These are phyloP conservation scores for Talaromyces verruculosus DNA, from an alignment of 2,329 filamentous ascomycete genomes.

Conservation along the genomic window DNA sequence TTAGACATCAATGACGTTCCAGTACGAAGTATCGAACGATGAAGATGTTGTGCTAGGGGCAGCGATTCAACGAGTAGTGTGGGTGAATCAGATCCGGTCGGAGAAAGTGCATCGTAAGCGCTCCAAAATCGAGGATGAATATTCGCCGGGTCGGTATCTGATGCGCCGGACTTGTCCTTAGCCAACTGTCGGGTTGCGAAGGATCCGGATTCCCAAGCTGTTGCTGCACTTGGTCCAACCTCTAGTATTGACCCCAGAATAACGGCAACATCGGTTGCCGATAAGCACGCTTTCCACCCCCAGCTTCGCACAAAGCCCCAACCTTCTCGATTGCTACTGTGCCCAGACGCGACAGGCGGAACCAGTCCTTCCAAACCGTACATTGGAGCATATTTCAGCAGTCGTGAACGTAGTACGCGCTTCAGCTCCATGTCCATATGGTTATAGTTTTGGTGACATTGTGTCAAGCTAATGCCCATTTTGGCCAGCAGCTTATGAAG, in stretches of 20 bases:
- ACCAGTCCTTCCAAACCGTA: conserved; percentile 95
- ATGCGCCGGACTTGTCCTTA: conserved; percentile 25
- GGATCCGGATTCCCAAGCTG: conserved; percentile 36
- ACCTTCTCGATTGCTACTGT: conserved; percentile 75
- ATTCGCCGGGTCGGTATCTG: conserved; percentile 32
- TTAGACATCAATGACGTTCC: conserved; percentile 90
- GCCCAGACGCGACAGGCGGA: conserved; percentile 70
- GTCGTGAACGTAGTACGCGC: conserved; percentile 75
- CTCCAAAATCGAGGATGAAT: conserved; percentile 55
- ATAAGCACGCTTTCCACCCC: conserved; percentile 95
- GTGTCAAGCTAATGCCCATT: conserved; percentile 92
- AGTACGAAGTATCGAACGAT: conserved; percentile 88
- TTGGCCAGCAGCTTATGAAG: conserved; percentile 94
- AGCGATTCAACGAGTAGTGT: conserved; percentile 69
- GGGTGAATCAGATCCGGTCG: conserved; percentile 46
- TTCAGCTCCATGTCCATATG: conserved; percentile 99
- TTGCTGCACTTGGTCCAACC: conserved; percentile 60
- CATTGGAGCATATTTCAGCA: conserved; percentile 86
- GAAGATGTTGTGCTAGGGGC: conserved; percentile 80
- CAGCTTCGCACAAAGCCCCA: conserved; percentile 98
- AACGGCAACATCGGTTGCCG: conserved; percentile 90
- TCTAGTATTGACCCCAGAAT: conserved; percentile 89
- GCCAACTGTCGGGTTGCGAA: conserved; percentile 26
- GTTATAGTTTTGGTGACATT: conserved; percentile 93
- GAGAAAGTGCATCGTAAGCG: conserved; percentile 58